phyloP scores from a whole-genome alignment of 2,329 filamentous ascomycete genomes.

The Decorospora gaudefroyi region DNA sequence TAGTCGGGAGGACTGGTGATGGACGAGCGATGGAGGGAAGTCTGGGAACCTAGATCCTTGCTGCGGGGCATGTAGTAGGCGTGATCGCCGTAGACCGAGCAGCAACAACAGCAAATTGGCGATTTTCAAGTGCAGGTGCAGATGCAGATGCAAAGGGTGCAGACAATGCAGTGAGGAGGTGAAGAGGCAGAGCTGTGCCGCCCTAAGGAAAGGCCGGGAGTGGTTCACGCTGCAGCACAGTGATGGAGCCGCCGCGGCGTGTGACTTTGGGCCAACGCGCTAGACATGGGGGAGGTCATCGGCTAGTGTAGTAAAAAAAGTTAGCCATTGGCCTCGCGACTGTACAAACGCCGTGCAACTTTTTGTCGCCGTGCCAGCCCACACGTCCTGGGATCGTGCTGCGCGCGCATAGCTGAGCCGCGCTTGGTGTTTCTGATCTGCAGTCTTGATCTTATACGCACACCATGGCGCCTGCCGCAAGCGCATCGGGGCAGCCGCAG shows the following conservation, averaged over 20 bases:
- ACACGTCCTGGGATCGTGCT: neutral
- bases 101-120: slow-evolving; percentile 35
- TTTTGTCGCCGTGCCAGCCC: slow-evolving; percentile 3
- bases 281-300: slow-evolving; percentile 22
- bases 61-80: slow-evolving; percentile 42
- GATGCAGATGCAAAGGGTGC: slow-evolving; percentile 31
- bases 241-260: slow-evolving; percentile 28
- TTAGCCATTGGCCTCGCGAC: slow-evolving; percentile 15
- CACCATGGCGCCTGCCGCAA: slow-evolving; percentile 49
- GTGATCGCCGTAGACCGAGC: slow-evolving; percentile 33
- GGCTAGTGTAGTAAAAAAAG: slow-evolving; percentile 18
- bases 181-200: slow-evolving; percentile 36
- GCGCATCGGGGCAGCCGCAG: slow-evolving; percentile 56
- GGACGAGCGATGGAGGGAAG: slow-evolving; percentile 37
- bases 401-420: slow-evolving; percentile 9
- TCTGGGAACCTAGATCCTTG: slow-evolving; percentile 45
- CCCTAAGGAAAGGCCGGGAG: slow-evolving; percentile 33
- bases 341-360: slow-evolving; percentile 8
- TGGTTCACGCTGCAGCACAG: slow-evolving; percentile 24
- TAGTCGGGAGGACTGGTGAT: slow-evolving; percentile 32
- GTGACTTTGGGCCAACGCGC: slow-evolving; percentile 21
- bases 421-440: neutral
- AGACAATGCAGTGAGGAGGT: slow-evolving; percentile 16
- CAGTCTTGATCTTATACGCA: neutral
- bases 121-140: slow-evolving; percentile 17